Evolutionary conservation across 768 basidiomycete species (phyloP).

Genomic region (Mycena olivaceomarginata): DNA sequence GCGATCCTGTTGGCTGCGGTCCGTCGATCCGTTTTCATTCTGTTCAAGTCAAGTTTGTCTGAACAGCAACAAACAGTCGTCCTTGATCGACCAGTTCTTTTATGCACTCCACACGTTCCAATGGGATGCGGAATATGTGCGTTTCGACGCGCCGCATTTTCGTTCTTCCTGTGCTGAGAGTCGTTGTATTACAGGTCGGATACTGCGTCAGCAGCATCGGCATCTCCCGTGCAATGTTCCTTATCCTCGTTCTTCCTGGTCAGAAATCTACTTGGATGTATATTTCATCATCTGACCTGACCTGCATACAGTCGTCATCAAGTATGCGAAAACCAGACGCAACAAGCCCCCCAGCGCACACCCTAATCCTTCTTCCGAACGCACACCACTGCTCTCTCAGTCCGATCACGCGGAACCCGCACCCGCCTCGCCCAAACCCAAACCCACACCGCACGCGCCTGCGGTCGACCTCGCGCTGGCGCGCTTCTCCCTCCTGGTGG

Average conservation of each 20-base stretch:
- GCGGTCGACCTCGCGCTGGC: slow-evolving; percentile 81
- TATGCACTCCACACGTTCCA: slow-evolving; percentile 77
- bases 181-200: slow-evolving; percentile 69
- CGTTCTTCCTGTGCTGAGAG: not conserved
- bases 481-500: slow-evolving; percentile 76
- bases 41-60: slow-evolving; percentile 4
- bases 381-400: slow-evolving; percentile 41
- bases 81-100: slow-evolving; percentile 76
- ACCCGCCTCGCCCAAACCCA: not conserved
- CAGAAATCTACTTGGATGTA: slow-evolving; percentile 44
- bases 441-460: slow-evolving; percentile 53
- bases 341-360: slow-evolving; percentile 49
- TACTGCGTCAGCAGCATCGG: slow-evolving; percentile 80
- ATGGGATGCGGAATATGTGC: slow-evolving; percentile 68
- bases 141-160: not conserved
- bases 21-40: slow-evolving; percentile 28
- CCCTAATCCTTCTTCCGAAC: slow-evolving; percentile 31
- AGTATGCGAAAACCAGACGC: slow-evolving; percentile 65
- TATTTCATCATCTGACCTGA: slow-evolving; percentile 2
- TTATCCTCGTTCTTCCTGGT: slow-evolving; percentile 79
- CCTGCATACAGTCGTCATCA: slow-evolving; percentile 61
- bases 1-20: slow-evolving; percentile 70
- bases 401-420: slow-evolving; percentile 21
- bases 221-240: slow-evolving; percentile 70
- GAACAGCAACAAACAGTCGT: slow-evolving; percentile 63